Conservation (phyloP, 2,329 filamentous ascomycete genomes). For the Zalaria sp. region DNA sequence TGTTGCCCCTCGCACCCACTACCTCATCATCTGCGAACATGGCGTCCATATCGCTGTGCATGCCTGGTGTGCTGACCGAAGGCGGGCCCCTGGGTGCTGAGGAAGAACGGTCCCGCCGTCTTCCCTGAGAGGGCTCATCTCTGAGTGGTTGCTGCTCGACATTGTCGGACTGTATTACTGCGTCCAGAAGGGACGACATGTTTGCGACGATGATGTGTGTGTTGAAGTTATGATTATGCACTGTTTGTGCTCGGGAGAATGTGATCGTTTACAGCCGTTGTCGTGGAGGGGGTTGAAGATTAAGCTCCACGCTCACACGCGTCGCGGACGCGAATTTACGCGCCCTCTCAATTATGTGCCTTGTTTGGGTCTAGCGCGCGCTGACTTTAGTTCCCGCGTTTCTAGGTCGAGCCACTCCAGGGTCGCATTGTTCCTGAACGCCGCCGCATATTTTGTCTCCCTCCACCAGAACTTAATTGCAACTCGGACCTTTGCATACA, state of each 20-base stretch:
- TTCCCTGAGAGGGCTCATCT: conserved; percentile 20
- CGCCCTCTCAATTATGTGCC: neutral
- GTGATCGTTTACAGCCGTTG: too few species aligned
- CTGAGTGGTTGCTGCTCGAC: conserved; percentile 22
- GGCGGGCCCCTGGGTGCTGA: conserved; percentile 42
- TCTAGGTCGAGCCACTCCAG: neutral
- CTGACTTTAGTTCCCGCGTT: neutral
- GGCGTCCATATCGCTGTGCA: conserved; percentile 41
- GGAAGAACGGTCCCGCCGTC: conserved; percentile 22
- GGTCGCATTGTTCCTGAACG: neutral
- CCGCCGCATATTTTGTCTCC: too few species aligned
- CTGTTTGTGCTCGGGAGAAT: too few species aligned
- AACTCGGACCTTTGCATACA: too few species aligned
- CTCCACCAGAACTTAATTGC: too few species aligned
- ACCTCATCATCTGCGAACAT: conserved; percentile 47
- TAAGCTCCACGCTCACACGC: too few species aligned
- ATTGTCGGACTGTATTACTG: conserved; percentile 33
- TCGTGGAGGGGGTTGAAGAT: too few species aligned
- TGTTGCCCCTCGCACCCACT: conserved; percentile 37
- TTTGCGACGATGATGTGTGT: conserved; percentile 6
- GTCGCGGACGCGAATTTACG: too few species aligned
- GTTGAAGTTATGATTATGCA: neutral
- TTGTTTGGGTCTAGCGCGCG: neutral
- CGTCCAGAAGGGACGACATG: conserved; percentile 40
- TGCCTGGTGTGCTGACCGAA: conserved; percentile 35